phyloP scores from a whole-genome alignment of 805 yeast genomes.

The Ogataea henricii region DNA sequence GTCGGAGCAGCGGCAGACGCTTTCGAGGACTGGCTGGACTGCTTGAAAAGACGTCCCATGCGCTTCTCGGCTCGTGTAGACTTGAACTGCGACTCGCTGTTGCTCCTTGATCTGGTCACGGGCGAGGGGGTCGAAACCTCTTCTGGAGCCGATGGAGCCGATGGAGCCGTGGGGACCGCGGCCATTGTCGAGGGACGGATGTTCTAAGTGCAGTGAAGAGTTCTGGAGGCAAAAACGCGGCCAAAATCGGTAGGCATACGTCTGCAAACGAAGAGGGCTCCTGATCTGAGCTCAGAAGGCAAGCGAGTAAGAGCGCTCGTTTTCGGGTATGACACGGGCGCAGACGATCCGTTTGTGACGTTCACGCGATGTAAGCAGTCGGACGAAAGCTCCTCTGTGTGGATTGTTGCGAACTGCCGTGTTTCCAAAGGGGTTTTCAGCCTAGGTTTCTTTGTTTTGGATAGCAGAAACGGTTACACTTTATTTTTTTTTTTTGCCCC shows the following conservation, averaged over 20 bases:
- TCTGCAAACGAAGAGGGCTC: neutral
- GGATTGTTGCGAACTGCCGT: no score
- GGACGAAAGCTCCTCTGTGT: no score
- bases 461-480: neutral
- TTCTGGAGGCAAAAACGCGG: neutral
- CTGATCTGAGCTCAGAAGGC: neutral
- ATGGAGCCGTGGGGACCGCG: neutral
- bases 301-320: neutral
- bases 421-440: no score
- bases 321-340: neutral
- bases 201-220: neutral
- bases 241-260: neutral
- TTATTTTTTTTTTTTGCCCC: neutral
- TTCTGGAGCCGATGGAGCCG: conserved; percentile 11
- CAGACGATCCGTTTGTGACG: neutral
- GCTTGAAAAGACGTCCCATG: conserved; percentile 37
- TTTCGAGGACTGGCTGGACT: conserved; percentile 15
- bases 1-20: no score
- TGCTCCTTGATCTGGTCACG: conserved; percentile 29
- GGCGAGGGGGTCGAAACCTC: conserved; percentile 9
- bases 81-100: conserved; percentile 33
- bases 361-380: no score
- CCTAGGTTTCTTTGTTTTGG: neutral
- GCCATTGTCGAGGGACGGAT: neutral
- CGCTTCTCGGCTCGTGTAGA: conserved; percentile 37